Conservation (phyloP, 495 filamentous ascomycete genomes). For the Penicillium canescens region DNA sequence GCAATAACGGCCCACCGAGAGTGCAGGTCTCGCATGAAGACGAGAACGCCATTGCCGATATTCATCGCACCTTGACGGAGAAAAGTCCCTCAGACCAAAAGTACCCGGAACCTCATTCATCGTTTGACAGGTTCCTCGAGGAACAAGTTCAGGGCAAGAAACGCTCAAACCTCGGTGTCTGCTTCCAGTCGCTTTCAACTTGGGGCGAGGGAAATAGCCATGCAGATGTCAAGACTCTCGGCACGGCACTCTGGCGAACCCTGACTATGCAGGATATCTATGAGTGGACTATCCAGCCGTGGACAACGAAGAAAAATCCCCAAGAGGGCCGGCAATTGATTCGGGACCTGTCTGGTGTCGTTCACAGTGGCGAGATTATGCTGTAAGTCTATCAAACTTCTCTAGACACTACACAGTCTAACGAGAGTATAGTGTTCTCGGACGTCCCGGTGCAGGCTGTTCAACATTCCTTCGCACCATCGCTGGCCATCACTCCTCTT, state of each 20-base stretch:
- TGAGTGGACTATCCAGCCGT: conserved; percentile 41
- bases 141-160: conserved; percentile 34
- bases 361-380: conserved; percentile 73
- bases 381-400: conserved; percentile 37
- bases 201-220: conserved; percentile 37
- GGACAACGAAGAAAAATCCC: conserved; percentile 29
- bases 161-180: conserved; percentile 34
- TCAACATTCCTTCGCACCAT: conserved; percentile 86
- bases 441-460: conserved; percentile 82
- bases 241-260: conserved; percentile 37
- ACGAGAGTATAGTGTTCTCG: conserved; percentile 57
- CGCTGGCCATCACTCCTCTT: conserved; percentile 76
- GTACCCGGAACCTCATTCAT: conserved; percentile 37
- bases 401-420: not conserved
- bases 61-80: conserved; percentile 34
- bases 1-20: conserved; percentile 22
- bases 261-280: conserved; percentile 38
- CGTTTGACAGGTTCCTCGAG: conserved; percentile 40
- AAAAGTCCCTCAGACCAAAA: conserved; percentile 12
- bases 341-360: conserved; percentile 65
- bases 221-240: conserved; percentile 33
- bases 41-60: conserved; percentile 36
- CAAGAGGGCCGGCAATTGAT: conserved; percentile 33
- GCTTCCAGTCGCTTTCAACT: conserved; percentile 39
- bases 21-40: conserved; percentile 35